Base-by-base conservation (phyloP, 139 green algal species). In the Chlamydomonas schloesseri region DNA sequence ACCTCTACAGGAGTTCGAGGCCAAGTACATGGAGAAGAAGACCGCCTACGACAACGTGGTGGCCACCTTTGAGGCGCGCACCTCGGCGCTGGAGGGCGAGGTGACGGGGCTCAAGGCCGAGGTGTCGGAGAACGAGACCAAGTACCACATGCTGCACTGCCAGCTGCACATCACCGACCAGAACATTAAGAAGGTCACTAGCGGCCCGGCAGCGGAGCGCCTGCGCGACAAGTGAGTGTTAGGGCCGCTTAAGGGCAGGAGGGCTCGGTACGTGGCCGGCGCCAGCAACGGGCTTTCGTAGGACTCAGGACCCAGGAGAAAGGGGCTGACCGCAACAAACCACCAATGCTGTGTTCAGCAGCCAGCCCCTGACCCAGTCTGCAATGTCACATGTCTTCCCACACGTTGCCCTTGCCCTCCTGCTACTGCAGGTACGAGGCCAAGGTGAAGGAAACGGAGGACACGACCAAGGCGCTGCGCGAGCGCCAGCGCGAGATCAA, bases 91-190 rank as follows among this genome's bases (percentile, higher is more conserved):
- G 46, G 81, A 92, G 68, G n/a, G 60, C 8, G 86, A 91, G 77
- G 89, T 93, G 55, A 28, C 70, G 15, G 62, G 37, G 28, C 79
- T 85, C 79, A 85, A 85, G 79, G 34, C 34, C 18, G 89, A 90
- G 82, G 55, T 89, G 31, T 78, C 85, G 64, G 86, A 90, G 28
- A 78, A 79, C 67, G 89, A 92, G 82, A 46, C 50, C 64, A 82
- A 86, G 68, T 93, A 87, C 87, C 86, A 91, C 67, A 73, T 91
- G 64, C 78, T 93, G 57, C 62, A 89, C 71, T 90, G 86, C 83
- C 89, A 93, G 86, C 71, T 93, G 72, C 70, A 58, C 46, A 73
- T 88, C 36, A 79, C 73, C 5, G 89, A 93, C 87, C 55, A 83
- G 26, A 89, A 91, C 78, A 89, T 91, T 83, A 84, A 85, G 71